Base-by-base conservation (phyloP, 2,329 filamentous ascomycete species). In the Diaporthe australafricana region DNA sequence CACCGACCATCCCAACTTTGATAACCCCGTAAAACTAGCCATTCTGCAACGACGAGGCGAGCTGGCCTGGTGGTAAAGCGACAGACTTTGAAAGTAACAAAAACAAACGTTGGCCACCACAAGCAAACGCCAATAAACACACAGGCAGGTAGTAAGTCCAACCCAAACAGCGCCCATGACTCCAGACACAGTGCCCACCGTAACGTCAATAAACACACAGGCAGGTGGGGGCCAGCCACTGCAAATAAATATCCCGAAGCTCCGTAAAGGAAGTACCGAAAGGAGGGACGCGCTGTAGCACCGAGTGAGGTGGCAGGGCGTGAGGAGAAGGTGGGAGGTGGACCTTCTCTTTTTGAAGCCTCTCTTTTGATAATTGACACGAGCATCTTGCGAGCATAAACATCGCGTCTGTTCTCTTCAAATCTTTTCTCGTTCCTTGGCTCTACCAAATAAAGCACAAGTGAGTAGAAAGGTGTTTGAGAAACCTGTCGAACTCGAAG, bases 111-210 rank as follows among this genome's bases (percentile, higher is more conserved):
- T 56, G 52, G 52, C 52, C 35, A 32, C 52, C 52, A 32, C n/a
- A n/a, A 22, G 14, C 22, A 56, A 56, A 56, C 12, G n/a, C n/a
- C n/a, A n/a, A n/a, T n/a, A n/a, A n/a, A n/a, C n/a, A n/a, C n/a
- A n/a, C n/a, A n/a, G n/a, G n/a, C n/a, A n/a, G n/a, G n/a, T n/a
- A n/a, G n/a, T n/a, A n/a, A n/a, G n/a, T n/a, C n/a, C n/a, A n/a
- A 57, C 53, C 32, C 25, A 56, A 38, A n/a, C 7, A 16, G n/a
- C 17, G 56, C 56, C 56, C 1, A 60, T 60, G 38, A 42, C 14
- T 60, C 38, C 56, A 60, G 56, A 30, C 56, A 45, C 56, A 60
- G 56, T 60, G 56, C 56, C 56, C 38, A 60, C 22, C 56, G 38
- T 32, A 32, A 45, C 25, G 38, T n/a, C 38, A 38, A n/a, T n/a